Evolutionary conservation across 2,329 filamentous ascomycete species (phyloP), one percentile per base, ranked within the genome.

Genomic region (Cladosporium halotolerans): DNA sequence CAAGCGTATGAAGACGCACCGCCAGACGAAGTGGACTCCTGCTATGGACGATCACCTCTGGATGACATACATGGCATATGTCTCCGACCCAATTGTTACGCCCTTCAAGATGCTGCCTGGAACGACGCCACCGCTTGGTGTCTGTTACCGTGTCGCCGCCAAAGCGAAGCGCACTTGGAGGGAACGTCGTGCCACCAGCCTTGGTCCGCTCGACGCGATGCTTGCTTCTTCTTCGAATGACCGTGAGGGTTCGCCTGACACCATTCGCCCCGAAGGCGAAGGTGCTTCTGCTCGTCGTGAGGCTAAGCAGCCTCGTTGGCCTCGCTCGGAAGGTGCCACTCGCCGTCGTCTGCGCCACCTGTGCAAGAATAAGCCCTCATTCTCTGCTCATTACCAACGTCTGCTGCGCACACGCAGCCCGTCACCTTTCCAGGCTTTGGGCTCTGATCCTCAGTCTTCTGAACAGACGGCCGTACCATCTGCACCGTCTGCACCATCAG

Each of bases 91-190:
- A 16, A 81, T 79, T 3, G 76, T 84, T 45, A 85, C 82, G 1
- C 82, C 82, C 0, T 85, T 85, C 73, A 85, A 85, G 63, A 82
- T 81, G 70, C 74, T 84, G 1, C 82, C 82, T 2, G 82, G 82
- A 45, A 81, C 79, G 41, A 75, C 79, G 33, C 82, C 82, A 36
- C 82, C 82, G 9, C 76, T 84, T 48, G 82, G 82, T 14, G 80
- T 85, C 23, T 84, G 82, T 58, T 77, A 82, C 61, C 78, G 81
- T 53, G 81, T 85, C 34, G 79, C 81, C 4, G 75, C 80, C 46
- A 77, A 81, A 65, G 82, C 82, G 32, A 79, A 78, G 63, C 78
- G 76, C 62, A 81, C 76, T 3, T 85, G 82, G 82, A 75, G 76
- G 59, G 73, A 72, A 42, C 70, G 72, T 28, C 71, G 72, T 45